Evolutionary conservation across 2,329 filamentous ascomycete genomes (phyloP), one percentile per base, ranked within the genome.

Genomic region (Aspergillus tubingensis): DNA sequence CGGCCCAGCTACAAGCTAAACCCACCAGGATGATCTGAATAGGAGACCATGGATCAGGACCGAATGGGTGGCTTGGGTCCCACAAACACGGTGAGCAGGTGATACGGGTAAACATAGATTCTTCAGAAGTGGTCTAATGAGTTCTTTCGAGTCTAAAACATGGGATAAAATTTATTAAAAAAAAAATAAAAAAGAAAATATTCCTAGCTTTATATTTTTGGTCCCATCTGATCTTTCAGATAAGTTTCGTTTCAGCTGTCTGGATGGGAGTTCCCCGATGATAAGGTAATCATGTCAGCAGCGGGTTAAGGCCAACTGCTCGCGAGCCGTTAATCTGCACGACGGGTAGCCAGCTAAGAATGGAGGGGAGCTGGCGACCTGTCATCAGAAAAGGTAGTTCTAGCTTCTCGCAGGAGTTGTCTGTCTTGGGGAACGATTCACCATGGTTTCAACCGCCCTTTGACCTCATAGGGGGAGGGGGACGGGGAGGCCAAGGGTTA

Each of bases 1-100:
- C 52, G 52, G 52, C 8, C 39, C 52, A 54, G 52, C 39, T 54
- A 30, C 38, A 54, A 54, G 39, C 52, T 44, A 54, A 54, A 47
- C 39, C 39, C 52, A 54, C 52, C 52, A 54, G 52, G 52, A 47
- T 44, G 52, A 54, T 54, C 52, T 54, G 49, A 52, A 39, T 21
- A 52, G 36, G 47, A 55, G 51, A 32, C 23, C 19, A 59, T 59
- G 62, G 56, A 57, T 61, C 58, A 56, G 23, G 52, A 50, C 51
- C 61, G 51, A 54, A 61, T 54, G 52, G 57, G 54, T 25, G 25
- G 54, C 54, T 36, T 58, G 58, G 61, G 52, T 63, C 61, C 61
- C 61, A 58, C 58, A 58, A 53, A 60, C 44, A 54, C 58, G 52
- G 61, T 61, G 59, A 59, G 39, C 61, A 56, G 58, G 55, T 63